These are phyloP conservation scores for Coprinopsis sp. DNA, from an alignment of 768 basidiomycete species.

Conservation along the genomic window DNA sequence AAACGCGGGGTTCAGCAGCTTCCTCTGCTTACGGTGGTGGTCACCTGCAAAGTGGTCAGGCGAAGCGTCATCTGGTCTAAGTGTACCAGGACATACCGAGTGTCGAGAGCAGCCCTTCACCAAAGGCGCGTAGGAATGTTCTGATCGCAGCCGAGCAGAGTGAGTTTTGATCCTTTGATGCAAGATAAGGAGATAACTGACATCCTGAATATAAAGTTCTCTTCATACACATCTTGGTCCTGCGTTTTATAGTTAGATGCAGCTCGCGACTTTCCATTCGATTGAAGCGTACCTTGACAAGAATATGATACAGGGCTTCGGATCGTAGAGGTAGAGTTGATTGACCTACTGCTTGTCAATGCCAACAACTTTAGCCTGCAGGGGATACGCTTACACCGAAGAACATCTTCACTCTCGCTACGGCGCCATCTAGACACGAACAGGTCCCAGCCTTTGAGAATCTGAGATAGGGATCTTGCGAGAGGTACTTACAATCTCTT, in stretches of 20 bases:
- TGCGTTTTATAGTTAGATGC: conserved; percentile 6
- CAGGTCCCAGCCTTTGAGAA: too few relatives aligned
- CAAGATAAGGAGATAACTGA: not conserved
- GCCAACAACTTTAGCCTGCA: too few relatives aligned
- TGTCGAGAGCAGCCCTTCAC: conserved; percentile 11
- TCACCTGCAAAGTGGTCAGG: conserved; percentile 26
- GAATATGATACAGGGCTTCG: conserved; percentile 39
- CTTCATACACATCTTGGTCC: conserved; percentile 26
- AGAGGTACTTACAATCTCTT: too few relatives aligned
- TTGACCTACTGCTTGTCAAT: too few relatives aligned
- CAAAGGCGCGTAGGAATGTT: conserved; percentile 13
- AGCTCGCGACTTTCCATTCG: not conserved
- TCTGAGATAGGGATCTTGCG: too few relatives aligned
- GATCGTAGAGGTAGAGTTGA: conserved; percentile 42
- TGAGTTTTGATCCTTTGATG: not conserved
- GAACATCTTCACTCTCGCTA: too few relatives aligned
- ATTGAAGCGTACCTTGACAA: conserved; percentile 31
- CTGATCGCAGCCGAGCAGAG: conserved; percentile 12
- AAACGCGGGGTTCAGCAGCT: conserved; percentile 37
- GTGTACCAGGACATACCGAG: conserved; percentile 4
- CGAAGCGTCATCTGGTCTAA: not conserved
- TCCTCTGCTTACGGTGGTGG: conserved; percentile 36
- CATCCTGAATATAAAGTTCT: conserved; percentile 10
- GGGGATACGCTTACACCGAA: too few relatives aligned
- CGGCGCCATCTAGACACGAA: too few relatives aligned